phyloP scores from a whole-genome alignment of 1,284 basidiomycete genomes.

The Trametes pubescens region DNA sequence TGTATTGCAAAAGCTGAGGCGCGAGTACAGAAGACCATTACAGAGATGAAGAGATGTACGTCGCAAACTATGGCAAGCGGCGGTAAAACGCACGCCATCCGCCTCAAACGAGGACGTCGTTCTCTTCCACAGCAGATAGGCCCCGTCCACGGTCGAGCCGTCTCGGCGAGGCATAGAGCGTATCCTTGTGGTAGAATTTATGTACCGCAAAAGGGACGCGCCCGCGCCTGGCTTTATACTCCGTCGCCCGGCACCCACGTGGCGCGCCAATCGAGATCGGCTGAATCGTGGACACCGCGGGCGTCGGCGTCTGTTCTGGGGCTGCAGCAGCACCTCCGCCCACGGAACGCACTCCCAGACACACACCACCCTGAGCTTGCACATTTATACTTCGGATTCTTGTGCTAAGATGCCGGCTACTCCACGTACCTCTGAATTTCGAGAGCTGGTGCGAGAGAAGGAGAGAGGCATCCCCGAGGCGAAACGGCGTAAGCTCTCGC shows the following conservation, averaged over 20 bases:
- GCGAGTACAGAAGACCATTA: not conserved
- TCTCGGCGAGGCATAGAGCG: slow-evolving; percentile 40
- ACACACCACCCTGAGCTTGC: not conserved
- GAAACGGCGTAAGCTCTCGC: slow-evolving; percentile 60
- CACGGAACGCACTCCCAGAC: slow-evolving; percentile 10
- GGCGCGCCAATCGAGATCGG: slow-evolving; percentile 23
- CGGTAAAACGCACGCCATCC: slow-evolving; percentile 57
- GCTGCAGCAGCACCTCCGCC: slow-evolving; percentile 1
- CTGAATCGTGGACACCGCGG: slow-evolving; percentile 14
- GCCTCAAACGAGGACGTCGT: slow-evolving; percentile 80
- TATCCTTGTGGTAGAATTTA: slow-evolving; percentile 35
- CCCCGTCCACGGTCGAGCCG: slow-evolving; percentile 32
- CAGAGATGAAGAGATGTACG: slow-evolving; percentile 50
- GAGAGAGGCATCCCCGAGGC: slow-evolving; percentile 50
- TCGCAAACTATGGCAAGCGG: slow-evolving; percentile 76
- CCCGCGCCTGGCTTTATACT: slow-evolving; percentile 31
- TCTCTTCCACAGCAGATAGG: slow-evolving; percentile 48
- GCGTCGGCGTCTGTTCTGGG: slow-evolving; percentile 5
- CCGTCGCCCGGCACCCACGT: slow-evolving; percentile 17
- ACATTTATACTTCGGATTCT: not conserved
- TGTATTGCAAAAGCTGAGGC: slow-evolving; percentile 4
- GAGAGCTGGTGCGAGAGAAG: slow-evolving; percentile 57
- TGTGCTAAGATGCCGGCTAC: slow-evolving; percentile 34
- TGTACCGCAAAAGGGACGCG: slow-evolving; percentile 11
- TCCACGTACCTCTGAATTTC: slow-evolving; percentile 70